Evolutionary conservation across 805 yeast genomes (phyloP), one percentile per base, ranked within the genome.

Genomic region (Metschnikowia sp.): DNA sequence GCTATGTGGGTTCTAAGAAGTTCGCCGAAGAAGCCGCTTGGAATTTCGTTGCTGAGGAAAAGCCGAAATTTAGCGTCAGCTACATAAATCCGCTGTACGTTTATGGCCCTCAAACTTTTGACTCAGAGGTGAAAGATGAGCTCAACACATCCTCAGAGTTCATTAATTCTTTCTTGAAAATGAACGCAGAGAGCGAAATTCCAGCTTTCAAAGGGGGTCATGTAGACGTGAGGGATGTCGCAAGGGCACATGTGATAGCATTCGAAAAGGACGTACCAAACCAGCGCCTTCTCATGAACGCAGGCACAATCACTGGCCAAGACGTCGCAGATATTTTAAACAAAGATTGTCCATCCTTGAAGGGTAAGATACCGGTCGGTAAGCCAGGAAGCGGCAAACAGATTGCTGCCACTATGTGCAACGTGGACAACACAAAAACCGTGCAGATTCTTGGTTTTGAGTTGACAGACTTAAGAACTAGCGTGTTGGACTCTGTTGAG

Each of bases 281-380:
- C 40, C 48, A 66, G 49, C 65, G 79, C 52, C 53, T 70, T 39
- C 61, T 70, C 40, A 34, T 64, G 50, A 57, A 54, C 43, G 49
- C 56, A 1, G 59, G 59, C 2, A 53, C 58, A 1, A 62, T 59
- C 49, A 50, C 56, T 10, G 48, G 62, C 29, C 76, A 72, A 53
- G 53, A 48, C n/a, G 51, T 70, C 31, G 47, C 63, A 31, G 72
- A 72, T 53, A 55, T 65, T 29, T 52, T 73, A 40, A 62, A 66
- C 53, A 62, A 68, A 26, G 62, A 72, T 11, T 68, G 77, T 60
- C 76, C 80, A 3, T 57, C 67, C 52, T 64, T 76, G 48, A 61
- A 62, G 40, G 78, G 74, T 18, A 71, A 72, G 49, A 62, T 80
- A 36, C 72, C 82, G 3, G 66, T 59, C n/a, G 77, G 76, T 29